These are phyloP conservation scores for Blastobotrys americana DNA, from an alignment of 805 yeast genomes.

Conservation along the genomic window DNA sequence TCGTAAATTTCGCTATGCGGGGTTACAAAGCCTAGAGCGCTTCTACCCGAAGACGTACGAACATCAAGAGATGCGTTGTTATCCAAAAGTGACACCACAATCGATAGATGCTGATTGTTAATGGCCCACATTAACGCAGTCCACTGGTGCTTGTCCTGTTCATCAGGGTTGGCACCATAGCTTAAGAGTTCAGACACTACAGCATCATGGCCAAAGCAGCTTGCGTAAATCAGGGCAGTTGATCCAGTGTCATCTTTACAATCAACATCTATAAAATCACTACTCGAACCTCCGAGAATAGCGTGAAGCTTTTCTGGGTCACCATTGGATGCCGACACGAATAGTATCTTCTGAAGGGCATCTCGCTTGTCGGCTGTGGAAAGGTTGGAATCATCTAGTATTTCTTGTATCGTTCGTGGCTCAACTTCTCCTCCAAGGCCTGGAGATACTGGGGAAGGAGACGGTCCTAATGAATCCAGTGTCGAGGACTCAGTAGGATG, in stretches of 20 bases:
- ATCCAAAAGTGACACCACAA: slow-evolving; percentile 51
- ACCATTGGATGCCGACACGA: slow-evolving; percentile 33
- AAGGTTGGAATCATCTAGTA: slow-evolving; percentile 17
- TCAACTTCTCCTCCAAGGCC: too few species aligned
- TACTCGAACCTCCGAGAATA: slow-evolving; percentile 23
- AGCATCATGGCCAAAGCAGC: slow-evolving; percentile 35
- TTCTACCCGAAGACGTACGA: slow-evolving; percentile 37
- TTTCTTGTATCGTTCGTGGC: slow-evolving; percentile 18
- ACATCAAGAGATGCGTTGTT: slow-evolving; percentile 50
- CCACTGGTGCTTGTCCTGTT: slow-evolving; percentile 35
- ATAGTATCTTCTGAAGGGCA: slow-evolving; percentile 27
- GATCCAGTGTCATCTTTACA: slow-evolving; percentile 33
- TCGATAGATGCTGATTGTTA: slow-evolving; percentile 47
- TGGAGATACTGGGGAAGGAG: too few species aligned
- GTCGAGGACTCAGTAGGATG: too few species aligned
- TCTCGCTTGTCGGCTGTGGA: slow-evolving; percentile 15
- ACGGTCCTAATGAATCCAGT: background rate
- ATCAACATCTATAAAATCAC: slow-evolving; percentile 27
- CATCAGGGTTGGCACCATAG: slow-evolving; percentile 32
- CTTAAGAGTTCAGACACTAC: slow-evolving; percentile 31
- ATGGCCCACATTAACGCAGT: slow-evolving; percentile 81
- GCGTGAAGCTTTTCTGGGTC: slow-evolving; percentile 24
- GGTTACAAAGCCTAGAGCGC: slow-evolving; percentile 51
- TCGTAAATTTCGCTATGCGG: slow-evolving; percentile 53
- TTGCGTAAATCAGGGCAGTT: slow-evolving; percentile 34